A percentile compares a stretch with the other conserved stretches of the same genome.
phyloP scores from a whole-genome alignment of 371 early-diverging fungal genomes.

The Apophysomyces elegans region DNA sequence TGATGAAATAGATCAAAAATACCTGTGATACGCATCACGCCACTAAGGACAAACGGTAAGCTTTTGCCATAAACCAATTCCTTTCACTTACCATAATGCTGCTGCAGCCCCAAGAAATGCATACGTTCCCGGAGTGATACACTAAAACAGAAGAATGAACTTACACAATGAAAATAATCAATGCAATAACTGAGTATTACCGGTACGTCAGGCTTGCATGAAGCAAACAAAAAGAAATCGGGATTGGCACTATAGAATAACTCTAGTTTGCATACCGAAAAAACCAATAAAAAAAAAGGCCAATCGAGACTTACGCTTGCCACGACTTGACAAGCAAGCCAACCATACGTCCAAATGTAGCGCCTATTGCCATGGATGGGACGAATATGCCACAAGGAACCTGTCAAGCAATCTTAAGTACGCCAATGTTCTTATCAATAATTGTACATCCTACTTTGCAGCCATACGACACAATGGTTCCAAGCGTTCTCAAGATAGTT shows the following conservation, averaged over 20 bases:
- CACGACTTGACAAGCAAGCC: conserved; percentile 80
- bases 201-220: conserved; percentile 77
- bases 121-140: conserved; percentile 94
- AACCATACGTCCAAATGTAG: conserved; percentile 88
- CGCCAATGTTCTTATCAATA: neutral
- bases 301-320: conserved; percentile 38
- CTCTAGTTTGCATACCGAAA: neutral
- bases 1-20: conserved; percentile 6
- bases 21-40: conserved; percentile 74
- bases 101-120: conserved; percentile 97
- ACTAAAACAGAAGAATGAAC: conserved; percentile 35
- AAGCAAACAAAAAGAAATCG: conserved; percentile 72
- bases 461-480: conserved; percentile 82
- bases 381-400: conserved; percentile 95
- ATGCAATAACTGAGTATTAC: conserved; percentile 27
- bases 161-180: neutral
- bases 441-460: conserved; percentile 44
- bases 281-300: too few relatives aligned
- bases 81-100: conserved; percentile 67
- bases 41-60: conserved; percentile 35
- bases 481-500: conserved; percentile 62
- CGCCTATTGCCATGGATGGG: conserved; percentile 96
- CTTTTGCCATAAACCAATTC: too few relatives aligned
- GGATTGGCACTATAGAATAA: conserved; percentile 58
- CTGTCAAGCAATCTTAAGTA: conserved; percentile 11